Conservation (phyloP, 179 eudicot genomes). For the Sideroxylon spinosum region DNA sequence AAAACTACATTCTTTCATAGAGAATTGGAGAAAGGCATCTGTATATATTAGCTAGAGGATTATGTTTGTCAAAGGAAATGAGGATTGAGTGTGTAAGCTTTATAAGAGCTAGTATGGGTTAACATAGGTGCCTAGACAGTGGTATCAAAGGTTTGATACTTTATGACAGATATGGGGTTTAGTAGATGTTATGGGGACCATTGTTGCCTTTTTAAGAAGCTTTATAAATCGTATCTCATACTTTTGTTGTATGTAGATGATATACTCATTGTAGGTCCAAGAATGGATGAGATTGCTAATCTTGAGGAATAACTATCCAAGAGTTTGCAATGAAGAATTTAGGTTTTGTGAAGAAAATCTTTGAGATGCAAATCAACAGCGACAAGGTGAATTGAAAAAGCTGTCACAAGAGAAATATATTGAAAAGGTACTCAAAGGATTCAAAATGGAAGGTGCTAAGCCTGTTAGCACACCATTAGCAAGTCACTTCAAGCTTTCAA, state of each 20-base stretch:
- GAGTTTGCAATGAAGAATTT: constrained; percentile 3
- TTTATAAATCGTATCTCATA: background rate
- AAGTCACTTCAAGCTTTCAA: no score
- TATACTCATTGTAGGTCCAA: background rate
- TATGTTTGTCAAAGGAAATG: background rate
- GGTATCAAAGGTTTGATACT: background rate
- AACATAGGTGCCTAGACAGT: background rate
- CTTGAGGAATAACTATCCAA: background rate
- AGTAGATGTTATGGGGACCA: background rate
- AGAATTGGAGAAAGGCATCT: background rate
- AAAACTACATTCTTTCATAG: background rate
- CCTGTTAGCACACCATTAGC: background rate
- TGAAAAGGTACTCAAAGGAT: background rate
- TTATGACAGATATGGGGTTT: background rate
- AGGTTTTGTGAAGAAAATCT: background rate
- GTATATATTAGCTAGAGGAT: background rate
- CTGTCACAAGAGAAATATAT: background rate
- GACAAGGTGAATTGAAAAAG: background rate
- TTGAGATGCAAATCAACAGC: background rate
- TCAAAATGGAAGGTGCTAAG: background rate
- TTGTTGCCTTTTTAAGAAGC: background rate
- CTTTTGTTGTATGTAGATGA: constrained; percentile 5
- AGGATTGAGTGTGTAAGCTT: background rate
- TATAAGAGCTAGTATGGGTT: background rate
- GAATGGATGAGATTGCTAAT: constrained; percentile 1